Conservation (phyloP, 2,329 filamentous ascomycete genomes). For the Talaromyces sp. region DNA sequence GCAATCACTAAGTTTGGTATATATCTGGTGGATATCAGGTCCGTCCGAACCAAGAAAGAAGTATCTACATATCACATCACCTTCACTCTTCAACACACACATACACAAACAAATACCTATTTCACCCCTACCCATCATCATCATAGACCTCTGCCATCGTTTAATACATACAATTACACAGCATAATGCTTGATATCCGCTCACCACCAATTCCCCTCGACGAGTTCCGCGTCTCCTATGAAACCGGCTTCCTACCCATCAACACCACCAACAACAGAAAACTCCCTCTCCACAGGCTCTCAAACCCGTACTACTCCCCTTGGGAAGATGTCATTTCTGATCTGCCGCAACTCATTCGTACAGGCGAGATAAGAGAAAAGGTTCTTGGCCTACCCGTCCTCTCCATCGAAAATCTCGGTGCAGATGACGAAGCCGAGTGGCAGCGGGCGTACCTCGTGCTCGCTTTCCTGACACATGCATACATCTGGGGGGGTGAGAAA, state of each 20-base stretch:
- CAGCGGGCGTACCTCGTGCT: slow-evolving; percentile 74
- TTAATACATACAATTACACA: neutral
- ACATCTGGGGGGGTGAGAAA: slow-evolving; percentile 76
- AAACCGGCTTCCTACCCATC: slow-evolving; percentile 78
- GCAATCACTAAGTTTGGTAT: neutral
- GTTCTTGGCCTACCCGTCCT: slow-evolving; percentile 76
- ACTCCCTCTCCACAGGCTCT: slow-evolving; percentile 68
- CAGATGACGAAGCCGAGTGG: slow-evolving; percentile 72
- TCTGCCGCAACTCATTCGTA: slow-evolving; percentile 54
- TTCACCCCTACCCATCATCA: neutral
- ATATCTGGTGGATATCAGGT: neutral
- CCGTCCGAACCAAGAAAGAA: neutral
- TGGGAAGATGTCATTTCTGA: slow-evolving; percentile 61
- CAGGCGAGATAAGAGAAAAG: slow-evolving; percentile 68
- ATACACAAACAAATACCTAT: neutral
- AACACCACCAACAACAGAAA: slow-evolving; percentile 31
- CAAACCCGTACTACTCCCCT: slow-evolving; percentile 81
- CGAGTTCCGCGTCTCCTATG: slow-evolving; percentile 60
- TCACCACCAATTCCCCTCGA: slow-evolving; percentile 46
- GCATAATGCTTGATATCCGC: slow-evolving; percentile 22
- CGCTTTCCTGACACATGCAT: slow-evolving; percentile 72
- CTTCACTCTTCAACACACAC: neutral
- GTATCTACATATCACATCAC: neutral
- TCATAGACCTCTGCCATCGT: neutral
- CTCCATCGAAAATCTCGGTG: slow-evolving; percentile 69